Conservation (phyloP, 169 alveolate species). For the Eimeria mitis region DNA sequence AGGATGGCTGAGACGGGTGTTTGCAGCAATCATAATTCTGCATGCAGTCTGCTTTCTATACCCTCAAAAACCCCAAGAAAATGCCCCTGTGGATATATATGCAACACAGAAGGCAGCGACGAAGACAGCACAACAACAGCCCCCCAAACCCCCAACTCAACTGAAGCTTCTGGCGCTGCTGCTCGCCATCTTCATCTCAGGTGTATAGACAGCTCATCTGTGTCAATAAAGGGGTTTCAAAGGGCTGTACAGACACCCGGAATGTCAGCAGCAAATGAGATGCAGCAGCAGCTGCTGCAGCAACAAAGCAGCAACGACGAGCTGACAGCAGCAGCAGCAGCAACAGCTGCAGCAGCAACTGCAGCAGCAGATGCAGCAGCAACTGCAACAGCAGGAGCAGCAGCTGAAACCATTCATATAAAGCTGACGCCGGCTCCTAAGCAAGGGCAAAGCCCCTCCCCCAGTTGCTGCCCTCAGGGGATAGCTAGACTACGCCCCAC, state of each 20-base stretch:
- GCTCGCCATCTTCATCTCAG: constrained; percentile 15
- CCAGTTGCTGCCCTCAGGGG: background rate
- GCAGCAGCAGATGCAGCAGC: too few relatives aligned
- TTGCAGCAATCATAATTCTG: constrained; percentile 6
- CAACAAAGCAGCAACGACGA: background rate
- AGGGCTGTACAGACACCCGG: background rate
- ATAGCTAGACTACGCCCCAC: background rate
- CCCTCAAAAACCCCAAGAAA: constrained; percentile 6
- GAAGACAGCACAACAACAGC: constrained; percentile 36
- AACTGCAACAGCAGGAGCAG: constrained; percentile 1
- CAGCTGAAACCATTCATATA: background rate
- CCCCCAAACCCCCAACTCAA: constrained; percentile 49
- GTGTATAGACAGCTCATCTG: constrained; percentile 12
- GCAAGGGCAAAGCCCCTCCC: background rate
- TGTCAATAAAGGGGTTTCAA: background rate
- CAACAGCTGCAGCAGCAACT: background rate
- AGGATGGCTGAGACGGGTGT: constrained; percentile 23
- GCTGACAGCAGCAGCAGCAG: background rate
- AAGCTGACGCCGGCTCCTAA: constrained; percentile 16
- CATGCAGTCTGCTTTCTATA: background rate
- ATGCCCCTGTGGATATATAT: background rate
- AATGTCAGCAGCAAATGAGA: background rate
- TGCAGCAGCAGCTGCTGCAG: background rate
- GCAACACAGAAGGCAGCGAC: constrained; percentile 48
- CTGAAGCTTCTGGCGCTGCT: background rate